Conservation (phyloP, 2,329 filamentous ascomycete genomes). For the Cladosporium colombiae region DNA sequence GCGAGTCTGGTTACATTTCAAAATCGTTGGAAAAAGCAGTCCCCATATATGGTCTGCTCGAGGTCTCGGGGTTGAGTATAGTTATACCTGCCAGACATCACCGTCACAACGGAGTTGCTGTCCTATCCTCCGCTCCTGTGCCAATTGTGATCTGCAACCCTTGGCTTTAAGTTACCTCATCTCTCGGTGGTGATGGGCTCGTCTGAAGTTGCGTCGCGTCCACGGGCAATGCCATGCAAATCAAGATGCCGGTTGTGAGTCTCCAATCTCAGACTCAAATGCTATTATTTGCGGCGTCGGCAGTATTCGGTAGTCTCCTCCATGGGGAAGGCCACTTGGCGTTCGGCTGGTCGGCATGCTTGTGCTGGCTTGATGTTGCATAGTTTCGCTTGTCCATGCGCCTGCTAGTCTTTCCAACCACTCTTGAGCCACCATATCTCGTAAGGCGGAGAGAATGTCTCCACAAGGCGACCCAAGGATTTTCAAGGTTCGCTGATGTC, state of each 20-base stretch:
- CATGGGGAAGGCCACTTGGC: not conserved
- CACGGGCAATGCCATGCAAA: not conserved
- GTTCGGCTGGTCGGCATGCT: slow-evolving; percentile 1
- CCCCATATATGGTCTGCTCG: not conserved
- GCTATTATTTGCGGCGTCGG: not conserved
- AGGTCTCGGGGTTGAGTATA: no score
- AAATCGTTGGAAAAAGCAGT: not conserved
- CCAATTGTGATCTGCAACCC: no score
- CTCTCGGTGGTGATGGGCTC: no score
- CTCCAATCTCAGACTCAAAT: not conserved
- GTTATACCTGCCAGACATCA: not conserved
- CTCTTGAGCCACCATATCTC: not conserved
- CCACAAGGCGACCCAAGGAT: not conserved
- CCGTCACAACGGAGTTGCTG: no score
- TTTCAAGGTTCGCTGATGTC: not conserved
- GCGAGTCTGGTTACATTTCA: not conserved
- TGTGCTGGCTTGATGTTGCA: slow-evolving; percentile 8
- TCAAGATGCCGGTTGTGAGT: not conserved
- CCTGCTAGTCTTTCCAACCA: not conserved
- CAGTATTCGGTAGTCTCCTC: not conserved
- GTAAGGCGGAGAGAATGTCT: not conserved
- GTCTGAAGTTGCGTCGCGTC: not conserved
- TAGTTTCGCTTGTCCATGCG: slow-evolving; percentile 5
- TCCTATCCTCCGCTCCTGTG: no score
- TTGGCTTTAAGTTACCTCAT: no score